These are phyloP conservation scores for Geoglossum glabrum DNA, from an alignment of 495 filamentous ascomycete species.

Conservation along the genomic window DNA sequence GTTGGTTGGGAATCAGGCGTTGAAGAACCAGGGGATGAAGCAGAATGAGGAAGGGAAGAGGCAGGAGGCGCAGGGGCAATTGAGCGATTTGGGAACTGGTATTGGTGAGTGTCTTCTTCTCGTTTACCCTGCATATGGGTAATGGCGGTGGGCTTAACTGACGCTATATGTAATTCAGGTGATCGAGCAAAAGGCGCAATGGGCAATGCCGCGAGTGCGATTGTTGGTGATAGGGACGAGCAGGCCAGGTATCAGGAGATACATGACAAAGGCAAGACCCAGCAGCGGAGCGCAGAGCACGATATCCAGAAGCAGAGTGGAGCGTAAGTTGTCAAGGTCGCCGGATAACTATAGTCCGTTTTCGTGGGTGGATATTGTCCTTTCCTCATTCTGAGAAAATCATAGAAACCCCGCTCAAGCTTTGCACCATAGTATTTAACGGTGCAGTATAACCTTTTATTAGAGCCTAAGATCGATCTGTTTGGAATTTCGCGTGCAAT, in stretches of 20 bases:
- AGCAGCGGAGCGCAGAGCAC: constrained; percentile 63
- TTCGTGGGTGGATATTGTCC: no score
- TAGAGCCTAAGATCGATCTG: no score
- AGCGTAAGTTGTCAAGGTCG: no score
- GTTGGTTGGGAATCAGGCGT: constrained; percentile 47
- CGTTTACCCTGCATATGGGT: neutral
- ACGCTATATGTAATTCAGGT: constrained; percentile 7
- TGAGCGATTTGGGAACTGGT: constrained; percentile 55
- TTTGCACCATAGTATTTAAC: no score
- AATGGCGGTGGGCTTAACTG: no score
- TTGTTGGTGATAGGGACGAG: constrained; percentile 48
- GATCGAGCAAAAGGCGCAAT: constrained; percentile 56
- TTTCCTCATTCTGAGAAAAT: no score
- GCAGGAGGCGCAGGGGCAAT: constrained; percentile 67
- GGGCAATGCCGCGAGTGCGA: constrained; percentile 43
- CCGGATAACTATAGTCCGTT: no score
- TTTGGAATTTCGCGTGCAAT: no score
- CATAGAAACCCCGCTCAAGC: neutral
- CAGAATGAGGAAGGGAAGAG: constrained; percentile 69
- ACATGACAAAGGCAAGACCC: constrained; percentile 74
- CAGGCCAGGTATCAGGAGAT: constrained; percentile 39
- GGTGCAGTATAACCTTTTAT: neutral
- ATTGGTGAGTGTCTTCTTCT: constrained; percentile 14
- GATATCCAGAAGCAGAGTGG: constrained; percentile 52
- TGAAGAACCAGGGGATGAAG: constrained; percentile 51